Evolutionary conservation across 2,329 filamentous ascomycete genomes (phyloP).

Genomic region (Phaeoacremonium minimum): DNA sequence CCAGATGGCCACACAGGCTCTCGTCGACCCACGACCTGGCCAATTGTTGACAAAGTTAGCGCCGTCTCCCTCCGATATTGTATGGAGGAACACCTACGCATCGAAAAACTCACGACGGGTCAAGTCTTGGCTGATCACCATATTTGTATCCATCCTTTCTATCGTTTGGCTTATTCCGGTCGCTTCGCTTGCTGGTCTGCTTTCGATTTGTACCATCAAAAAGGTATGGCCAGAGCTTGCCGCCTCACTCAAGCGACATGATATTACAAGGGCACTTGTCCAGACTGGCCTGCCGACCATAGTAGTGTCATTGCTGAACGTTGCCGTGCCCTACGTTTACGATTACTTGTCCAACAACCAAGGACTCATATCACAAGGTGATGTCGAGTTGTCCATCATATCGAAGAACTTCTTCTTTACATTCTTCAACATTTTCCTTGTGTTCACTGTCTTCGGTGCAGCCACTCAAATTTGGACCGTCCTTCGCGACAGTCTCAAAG

Average conservation of each 20-base stretch:
- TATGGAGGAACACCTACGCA: constrained; percentile 92
- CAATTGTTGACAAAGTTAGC: constrained; percentile 81
- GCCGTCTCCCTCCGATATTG: constrained; percentile 85
- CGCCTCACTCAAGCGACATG: constrained; percentile 61
- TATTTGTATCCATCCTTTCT: constrained; percentile 77
- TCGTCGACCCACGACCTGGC: constrained; percentile 85
- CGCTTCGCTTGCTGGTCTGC: constrained; percentile 69
- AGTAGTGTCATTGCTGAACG: constrained; percentile 79
- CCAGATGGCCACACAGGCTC: constrained; percentile 94
- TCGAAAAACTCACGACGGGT: constrained; percentile 68
- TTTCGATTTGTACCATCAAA: constrained; percentile 77
- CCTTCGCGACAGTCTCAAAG: constrained; percentile 69
- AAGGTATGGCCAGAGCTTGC: constrained; percentile 69
- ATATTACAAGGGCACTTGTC: constrained; percentile 70
- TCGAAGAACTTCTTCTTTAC: constrained; percentile 99
- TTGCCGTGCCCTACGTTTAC: constrained; percentile 90
- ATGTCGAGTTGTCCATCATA: constrained; percentile 90
- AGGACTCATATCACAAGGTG: constrained; percentile 91
- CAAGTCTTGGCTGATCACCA: constrained; percentile 78
- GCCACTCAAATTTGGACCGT: constrained; percentile 71
- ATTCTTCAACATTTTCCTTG: constrained; percentile 97
- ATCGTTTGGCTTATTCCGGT: constrained; percentile 86
- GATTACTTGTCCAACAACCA: constrained; percentile 88
- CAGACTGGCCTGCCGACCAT: constrained; percentile 85
- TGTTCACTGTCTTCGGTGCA: constrained; percentile 86